Evolutionary conservation across 2,329 filamentous ascomycete genomes (phyloP), one percentile per base, ranked within the genome.

Genomic region (Stachybotrys chlorohalonatus): DNA sequence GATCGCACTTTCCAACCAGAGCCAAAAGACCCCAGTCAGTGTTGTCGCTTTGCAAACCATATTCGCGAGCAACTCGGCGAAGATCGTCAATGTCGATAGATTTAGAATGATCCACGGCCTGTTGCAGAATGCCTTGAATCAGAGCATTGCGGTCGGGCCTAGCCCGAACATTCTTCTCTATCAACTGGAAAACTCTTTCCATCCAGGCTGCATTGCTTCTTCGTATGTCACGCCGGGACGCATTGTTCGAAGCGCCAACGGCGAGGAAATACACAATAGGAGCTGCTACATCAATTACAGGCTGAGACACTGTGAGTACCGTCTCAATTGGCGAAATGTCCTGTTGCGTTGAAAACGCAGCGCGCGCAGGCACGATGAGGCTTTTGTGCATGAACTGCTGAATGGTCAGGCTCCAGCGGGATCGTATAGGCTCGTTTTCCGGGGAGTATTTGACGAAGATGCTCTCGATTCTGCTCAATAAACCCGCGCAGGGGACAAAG

Each of bases 301-400:
- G 63, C 3, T 66, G 62, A 2, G 73, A 69, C 24, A 73, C 65
- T 3, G 71, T 65, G 2, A 80, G 67, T 1, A 76, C 73, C 30
- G 66, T 64, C 11, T 69, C 64, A 17, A 81, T 62, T 6, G 73
- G 61, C 30, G 73, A 72, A 47, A 76, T 64, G 31, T 71, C 71
- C 46, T 69, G 68, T 24, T 69, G 70, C 54, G 71, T 73, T 15
- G 78, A 58, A 55, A 78, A 83, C 1, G 68, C 66, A 1, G 75
- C 71, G 55, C 77, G 73, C 1, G 77, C 75, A 1, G 80, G 80
- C 2, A 80, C 70, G 49, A 82, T 73, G 54, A 84, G 67, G 59
- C 75, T 79, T 36, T 72, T 72, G 49, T 74, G 73, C 60, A 83
- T 68, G 51, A 83, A 79, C 2, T 64, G 70, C 52, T 75, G 72